Base-by-base conservation (phyloP, 208 protist species). In the Crithidia sp. region DNA sequence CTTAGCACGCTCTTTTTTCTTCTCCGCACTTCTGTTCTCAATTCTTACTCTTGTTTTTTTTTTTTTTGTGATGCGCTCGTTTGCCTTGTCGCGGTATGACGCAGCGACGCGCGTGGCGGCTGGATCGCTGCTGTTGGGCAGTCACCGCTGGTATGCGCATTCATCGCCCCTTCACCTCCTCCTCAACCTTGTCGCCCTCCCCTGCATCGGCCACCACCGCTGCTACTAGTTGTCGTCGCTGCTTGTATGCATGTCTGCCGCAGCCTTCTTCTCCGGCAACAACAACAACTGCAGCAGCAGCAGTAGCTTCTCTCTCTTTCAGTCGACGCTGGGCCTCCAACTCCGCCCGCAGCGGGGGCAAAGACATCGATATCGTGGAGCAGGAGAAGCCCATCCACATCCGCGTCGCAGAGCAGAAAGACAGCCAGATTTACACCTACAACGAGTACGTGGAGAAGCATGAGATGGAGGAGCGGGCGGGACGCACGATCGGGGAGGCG, bases 391-490 rank as follows among this genome's bases (percentile, higher is more conserved):
- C 86, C 4, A 74, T 89, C 41, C 83, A 91, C 70, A 94, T 91
- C 41, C 89, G 83, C 14, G 84, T 92, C 7, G 89, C 86, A 10
- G 86, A 94, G 79, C 67, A 85, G 57, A 90, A 86, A 62, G 89
- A 92, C 64, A 85, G 75, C 19, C 90, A 91, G 65, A 90, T 95
- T 14, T 95, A 89, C 73, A 93, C 87, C 37, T 85, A 91, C 70
- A 88, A 85, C 53, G 87, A 95, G 67, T 95, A 93, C 76, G 72
- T 95, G 5, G 90, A 95, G 63, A 77, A 81, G 61, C 79, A 92
- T 10, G 90, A 93, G 72, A 62, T 72, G 44, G 80, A 86, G 56
- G 64, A 86, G 54, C 77, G 80, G 16, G 81, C 87, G 12, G 71
- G 66, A 4, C 58, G 72, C 43, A 78, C 82, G 6, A 65, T 93